Conservation (phyloP, 169 alveolate species). For the Plasmodium ovale region DNA sequence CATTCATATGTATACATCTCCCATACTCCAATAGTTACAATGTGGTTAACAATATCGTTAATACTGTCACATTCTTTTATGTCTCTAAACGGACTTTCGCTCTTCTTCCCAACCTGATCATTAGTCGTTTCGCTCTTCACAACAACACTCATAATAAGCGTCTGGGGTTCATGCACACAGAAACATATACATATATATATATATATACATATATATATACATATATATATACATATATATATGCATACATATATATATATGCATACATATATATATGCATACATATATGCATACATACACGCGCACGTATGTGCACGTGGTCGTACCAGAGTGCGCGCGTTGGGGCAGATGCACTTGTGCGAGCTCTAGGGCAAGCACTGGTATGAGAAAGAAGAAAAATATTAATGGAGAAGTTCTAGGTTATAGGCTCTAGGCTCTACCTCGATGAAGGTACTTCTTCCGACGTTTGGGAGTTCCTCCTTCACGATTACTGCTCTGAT, state of each 20-base stretch:
- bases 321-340: neutral
- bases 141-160: neutral
- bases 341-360: neutral
- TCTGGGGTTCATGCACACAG: neutral
- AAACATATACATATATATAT: neutral
- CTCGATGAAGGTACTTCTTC: no score
- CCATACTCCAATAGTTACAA: conserved; percentile 53
- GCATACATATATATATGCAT: conserved; percentile 12
- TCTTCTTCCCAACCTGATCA: neutral
- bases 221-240: neutral
- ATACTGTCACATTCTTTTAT: conserved; percentile 41
- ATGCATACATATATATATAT: neutral
- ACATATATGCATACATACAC: neutral
- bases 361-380: no score
- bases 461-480: no score
- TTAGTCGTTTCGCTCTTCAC: neutral
- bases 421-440: no score
- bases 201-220: neutral
- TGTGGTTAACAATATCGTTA: conserved; percentile 36
- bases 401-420: no score
- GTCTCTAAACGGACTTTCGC: conserved; percentile 11
- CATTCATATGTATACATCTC: conserved; percentile 73
- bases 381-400: no score
- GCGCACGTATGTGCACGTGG: neutral
- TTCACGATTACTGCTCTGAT: no score